These are phyloP conservation scores for Melastoma malabathricum DNA, from an alignment of 345 rosid species.

Conservation along the genomic window DNA sequence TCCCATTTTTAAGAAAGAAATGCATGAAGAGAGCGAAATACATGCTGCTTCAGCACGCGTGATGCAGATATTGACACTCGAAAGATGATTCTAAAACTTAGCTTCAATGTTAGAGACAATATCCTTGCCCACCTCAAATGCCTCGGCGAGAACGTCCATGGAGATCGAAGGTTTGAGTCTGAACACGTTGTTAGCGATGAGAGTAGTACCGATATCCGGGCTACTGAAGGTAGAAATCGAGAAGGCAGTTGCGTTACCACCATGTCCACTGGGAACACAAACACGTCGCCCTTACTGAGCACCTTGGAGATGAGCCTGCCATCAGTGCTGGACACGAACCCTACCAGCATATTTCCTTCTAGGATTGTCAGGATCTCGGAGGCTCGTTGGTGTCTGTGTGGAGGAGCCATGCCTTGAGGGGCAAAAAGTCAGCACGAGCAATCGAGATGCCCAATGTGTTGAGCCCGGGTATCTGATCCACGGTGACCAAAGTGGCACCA, in stretches of 20 bases:
- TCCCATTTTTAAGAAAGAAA: too few relatives aligned
- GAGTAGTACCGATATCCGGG: background rate
- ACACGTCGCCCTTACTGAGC: conserved; percentile 10
- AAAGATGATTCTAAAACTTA: background rate
- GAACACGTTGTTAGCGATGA: background rate
- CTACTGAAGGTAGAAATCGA: conserved; percentile 9
- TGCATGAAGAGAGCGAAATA: too few relatives aligned
- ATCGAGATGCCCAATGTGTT: too few relatives aligned
- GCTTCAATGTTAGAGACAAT: background rate
- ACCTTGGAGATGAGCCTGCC: conserved; percentile 12
- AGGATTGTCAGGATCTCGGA: conserved; percentile 9
- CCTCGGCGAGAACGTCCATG: conserved; percentile 11
- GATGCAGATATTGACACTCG: too few relatives aligned
- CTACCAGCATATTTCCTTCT: conserved; percentile 9
- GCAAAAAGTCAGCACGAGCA: conserved; percentile 10
- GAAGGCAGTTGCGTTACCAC: conserved; percentile 5
- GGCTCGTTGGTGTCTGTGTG: conserved; percentile 11
- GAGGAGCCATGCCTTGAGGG: conserved; percentile 8
- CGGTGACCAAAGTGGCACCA: too few relatives aligned
- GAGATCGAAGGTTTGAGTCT: conserved; percentile 10
- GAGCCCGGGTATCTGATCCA: too few relatives aligned
- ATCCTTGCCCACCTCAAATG: conserved; percentile 10
- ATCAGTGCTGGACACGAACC: conserved; percentile 9
- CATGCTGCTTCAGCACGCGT: too few relatives aligned
- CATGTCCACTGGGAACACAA: conserved; percentile 11